These are phyloP conservation scores for Ophiocordyceps camponoti-rufipedis DNA, from an alignment of 2,329 filamentous ascomycete genomes.

Conservation along the genomic window DNA sequence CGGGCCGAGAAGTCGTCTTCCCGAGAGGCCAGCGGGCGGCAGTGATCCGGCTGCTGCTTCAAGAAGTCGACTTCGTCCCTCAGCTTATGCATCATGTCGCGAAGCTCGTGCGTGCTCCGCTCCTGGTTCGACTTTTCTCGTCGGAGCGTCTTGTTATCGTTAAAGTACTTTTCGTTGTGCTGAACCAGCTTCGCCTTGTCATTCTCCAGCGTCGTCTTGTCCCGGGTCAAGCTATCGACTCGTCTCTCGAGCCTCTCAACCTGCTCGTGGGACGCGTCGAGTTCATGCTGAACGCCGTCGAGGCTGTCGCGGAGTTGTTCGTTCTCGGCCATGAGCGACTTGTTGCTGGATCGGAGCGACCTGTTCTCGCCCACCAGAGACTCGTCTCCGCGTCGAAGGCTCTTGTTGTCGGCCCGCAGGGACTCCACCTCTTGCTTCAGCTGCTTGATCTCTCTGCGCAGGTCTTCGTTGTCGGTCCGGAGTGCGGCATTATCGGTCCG, in stretches of 20 bases:
- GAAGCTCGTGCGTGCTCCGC: conserved; percentile 24
- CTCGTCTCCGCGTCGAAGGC: conserved; percentile 22
- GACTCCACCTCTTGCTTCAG: conserved; percentile 21
- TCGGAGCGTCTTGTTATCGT: conserved; percentile 29
- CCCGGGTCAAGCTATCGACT: conserved; percentile 19
- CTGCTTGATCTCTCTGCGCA: conserved; percentile 16
- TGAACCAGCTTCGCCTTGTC: conserved; percentile 34
- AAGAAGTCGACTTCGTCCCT: conserved; percentile 27
- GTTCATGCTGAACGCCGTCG: conserved; percentile 20
- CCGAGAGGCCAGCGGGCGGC: conserved; percentile 16
- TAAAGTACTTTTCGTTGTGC: conserved; percentile 36
- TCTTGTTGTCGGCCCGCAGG: conserved; percentile 22
- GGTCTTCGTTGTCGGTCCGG: conserved; percentile 19
- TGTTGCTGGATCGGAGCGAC: conserved; percentile 22
- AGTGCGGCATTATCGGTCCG: conserved; percentile 19
- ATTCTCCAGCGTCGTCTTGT: conserved; percentile 26
- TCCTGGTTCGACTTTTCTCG: conserved; percentile 30
- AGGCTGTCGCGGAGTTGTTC: conserved; percentile 23
- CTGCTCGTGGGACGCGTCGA: conserved; percentile 21
- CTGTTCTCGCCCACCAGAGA: conserved; percentile 25
- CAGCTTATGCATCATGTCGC: conserved; percentile 26
- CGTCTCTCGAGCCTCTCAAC: conserved; percentile 20
- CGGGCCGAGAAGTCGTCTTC: conserved; percentile 14
- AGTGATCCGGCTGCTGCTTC: conserved; percentile 25
- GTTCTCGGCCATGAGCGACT: conserved; percentile 22